phyloP scores from a whole-genome alignment of 768 basidiomycete species.

The Lyophyllum atratum region DNA sequence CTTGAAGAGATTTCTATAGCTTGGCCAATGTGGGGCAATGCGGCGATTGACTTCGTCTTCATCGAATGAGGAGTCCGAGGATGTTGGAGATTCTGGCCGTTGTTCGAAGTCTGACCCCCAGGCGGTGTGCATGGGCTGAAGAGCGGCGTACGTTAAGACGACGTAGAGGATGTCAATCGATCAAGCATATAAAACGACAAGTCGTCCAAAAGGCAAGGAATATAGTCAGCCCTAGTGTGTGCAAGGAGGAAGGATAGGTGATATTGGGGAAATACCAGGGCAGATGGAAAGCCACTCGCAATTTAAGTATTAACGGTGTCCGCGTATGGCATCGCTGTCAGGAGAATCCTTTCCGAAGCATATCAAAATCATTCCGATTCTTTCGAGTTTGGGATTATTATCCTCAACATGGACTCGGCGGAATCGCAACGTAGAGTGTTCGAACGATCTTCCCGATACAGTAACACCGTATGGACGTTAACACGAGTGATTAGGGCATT shows the following conservation, averaged over 20 bases:
- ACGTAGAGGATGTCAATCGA: slow-evolving; percentile 2
- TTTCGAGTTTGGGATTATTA: slow-evolving; percentile 31
- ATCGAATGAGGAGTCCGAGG: slow-evolving; percentile 53
- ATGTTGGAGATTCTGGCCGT: slow-evolving; percentile 40
- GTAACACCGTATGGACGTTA: slow-evolving; percentile 25
- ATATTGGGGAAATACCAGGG: slow-evolving; percentile 1
- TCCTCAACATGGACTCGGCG: slow-evolving; percentile 33
- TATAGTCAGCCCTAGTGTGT: background rate
- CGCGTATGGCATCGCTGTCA: slow-evolving; percentile 22
- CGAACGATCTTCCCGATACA: slow-evolving; percentile 39
- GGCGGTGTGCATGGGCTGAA: slow-evolving; percentile 19
- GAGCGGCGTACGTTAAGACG: background rate
- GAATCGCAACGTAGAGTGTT: slow-evolving; percentile 28
- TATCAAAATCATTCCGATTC: slow-evolving; percentile 27
- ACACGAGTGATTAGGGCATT: slow-evolving; percentile 24
- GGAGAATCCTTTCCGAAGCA: slow-evolving; percentile 25
- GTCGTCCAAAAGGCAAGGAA: background rate
- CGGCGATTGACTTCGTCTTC: slow-evolving; percentile 64
- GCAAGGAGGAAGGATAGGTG: background rate
- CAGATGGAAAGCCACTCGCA: slow-evolving; percentile 8
- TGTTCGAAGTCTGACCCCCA: slow-evolving; percentile 27
- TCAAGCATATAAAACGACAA: background rate
- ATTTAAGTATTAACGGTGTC: slow-evolving; percentile 17
- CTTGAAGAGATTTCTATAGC: slow-evolving; percentile 49
- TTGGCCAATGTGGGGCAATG: slow-evolving; percentile 61